Percentiles rank a stretch among this genome's conserved stretches.
Conservation (phyloP, 495 filamentous ascomycete genomes). For the Penicillium ucsense region DNA sequence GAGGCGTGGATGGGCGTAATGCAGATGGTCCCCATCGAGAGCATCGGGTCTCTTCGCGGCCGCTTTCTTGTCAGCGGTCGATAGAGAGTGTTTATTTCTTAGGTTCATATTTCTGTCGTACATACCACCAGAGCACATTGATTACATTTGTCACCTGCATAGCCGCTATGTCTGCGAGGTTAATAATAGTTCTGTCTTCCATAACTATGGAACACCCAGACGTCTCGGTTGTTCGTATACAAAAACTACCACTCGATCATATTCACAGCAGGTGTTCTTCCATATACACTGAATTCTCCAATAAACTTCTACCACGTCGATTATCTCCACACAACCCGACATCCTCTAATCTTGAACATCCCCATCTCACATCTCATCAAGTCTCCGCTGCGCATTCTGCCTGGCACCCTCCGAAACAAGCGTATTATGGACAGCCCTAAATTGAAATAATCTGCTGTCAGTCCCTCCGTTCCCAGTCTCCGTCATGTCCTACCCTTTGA, state of each 20-base stretch:
- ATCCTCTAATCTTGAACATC: background rate
- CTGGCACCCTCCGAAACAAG: background rate
- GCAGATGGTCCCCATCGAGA: background rate
- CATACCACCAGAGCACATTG: no score
- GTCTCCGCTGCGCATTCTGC: background rate
- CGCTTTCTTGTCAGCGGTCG: no score
- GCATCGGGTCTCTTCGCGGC: background rate
- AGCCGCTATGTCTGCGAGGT: no score
- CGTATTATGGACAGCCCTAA: slow-evolving; percentile 4
- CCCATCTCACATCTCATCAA: background rate
- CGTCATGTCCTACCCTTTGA: no score
- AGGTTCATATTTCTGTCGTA: no score
- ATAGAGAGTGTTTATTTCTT: no score
- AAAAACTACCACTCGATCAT: background rate
- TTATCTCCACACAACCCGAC: no score
- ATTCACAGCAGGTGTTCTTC: no score
- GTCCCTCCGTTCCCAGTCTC: no score
- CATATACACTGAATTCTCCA: background rate
- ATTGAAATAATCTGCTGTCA: background rate
- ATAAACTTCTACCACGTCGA: background rate
- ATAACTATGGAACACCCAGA: no score
- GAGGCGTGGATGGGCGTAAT: slow-evolving; percentile 19
- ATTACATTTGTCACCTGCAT: no score
- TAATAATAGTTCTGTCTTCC: no score
- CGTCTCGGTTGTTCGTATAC: background rate